Percentiles rank a stretch among this genome's conserved stretches.
These are phyloP conservation scores for Euphrasia confusa DNA, from an alignment of 257 asterid genomes.

Conservation along the genomic window DNA sequence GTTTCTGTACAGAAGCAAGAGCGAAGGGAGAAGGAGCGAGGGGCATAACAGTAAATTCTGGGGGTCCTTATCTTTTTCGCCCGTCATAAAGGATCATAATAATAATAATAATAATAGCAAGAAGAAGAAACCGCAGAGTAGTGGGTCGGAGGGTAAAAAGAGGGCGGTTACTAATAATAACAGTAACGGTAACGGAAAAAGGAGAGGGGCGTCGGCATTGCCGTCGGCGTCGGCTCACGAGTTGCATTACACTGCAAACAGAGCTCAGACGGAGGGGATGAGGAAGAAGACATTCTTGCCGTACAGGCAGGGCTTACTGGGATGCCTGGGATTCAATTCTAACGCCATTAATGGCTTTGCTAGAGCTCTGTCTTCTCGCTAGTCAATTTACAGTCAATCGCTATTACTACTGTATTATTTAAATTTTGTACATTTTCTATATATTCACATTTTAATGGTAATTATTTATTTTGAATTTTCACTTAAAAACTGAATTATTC, in stretches of 20 bases:
- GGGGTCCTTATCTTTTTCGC: conserved; percentile 47
- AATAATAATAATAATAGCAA: conserved; percentile 13
- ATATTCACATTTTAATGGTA: no score
- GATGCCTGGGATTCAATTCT: conserved; percentile 87
- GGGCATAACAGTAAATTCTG: conserved; percentile 36
- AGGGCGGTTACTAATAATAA: not conserved
- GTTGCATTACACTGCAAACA: conserved; percentile 70
- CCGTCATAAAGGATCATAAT: conserved; percentile 16
- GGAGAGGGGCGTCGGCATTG: conserved; percentile 16
- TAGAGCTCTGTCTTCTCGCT: conserved; percentile 54
- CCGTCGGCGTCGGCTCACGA: conserved; percentile 62
- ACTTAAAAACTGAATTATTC: no score
- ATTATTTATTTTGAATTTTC: no score
- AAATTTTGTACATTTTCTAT: not conserved
- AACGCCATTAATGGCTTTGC: conserved; percentile 77
- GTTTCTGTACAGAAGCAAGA: conserved; percentile 49
- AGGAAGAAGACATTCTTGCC: conserved; percentile 94
- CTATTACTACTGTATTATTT: no score
- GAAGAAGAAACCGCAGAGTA: conserved; percentile 22
- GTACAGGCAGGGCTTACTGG: conserved; percentile 77
- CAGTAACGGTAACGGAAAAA: not conserved
- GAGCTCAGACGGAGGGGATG: conserved; percentile 98
- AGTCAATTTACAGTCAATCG: not conserved
- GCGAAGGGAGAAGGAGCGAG: conserved; percentile 67
- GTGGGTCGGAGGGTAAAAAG: not conserved